Conservation (phyloP, 768 basidiomycete genomes). For the Pulveroboletus frians region DNA sequence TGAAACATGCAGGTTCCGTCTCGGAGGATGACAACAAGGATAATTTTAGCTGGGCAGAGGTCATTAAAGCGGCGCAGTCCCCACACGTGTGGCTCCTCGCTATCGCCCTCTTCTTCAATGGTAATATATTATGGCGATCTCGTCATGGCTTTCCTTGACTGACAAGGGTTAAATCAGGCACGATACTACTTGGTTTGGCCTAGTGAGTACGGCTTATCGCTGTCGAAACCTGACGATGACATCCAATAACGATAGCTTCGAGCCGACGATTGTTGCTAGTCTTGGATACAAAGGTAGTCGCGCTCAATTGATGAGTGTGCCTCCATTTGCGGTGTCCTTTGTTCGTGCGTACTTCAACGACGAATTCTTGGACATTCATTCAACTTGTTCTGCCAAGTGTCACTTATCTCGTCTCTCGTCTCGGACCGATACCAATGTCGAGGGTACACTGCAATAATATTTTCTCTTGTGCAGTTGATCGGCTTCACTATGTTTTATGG, state of each 20-base stretch:
- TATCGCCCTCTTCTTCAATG: conserved; percentile 49
- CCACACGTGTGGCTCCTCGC: conserved; percentile 53
- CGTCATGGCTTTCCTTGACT: background rate
- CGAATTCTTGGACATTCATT: background rate
- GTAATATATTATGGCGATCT: conserved; percentile 24
- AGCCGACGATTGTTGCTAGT: conserved; percentile 63
- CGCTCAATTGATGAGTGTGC: conserved; percentile 56
- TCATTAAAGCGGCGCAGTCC: conserved; percentile 41
- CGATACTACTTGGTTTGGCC: conserved; percentile 12
- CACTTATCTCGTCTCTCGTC: conserved; percentile 38
- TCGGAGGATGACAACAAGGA: conserved; percentile 40
- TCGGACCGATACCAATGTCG: conserved; percentile 53
- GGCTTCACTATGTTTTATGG: conserved; percentile 55
- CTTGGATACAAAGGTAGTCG: conserved; percentile 51
- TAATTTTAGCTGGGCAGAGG: conserved; percentile 54
- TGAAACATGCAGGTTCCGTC: conserved; percentile 28
- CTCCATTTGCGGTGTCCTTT: conserved; percentile 46
- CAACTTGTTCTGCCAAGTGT: conserved; percentile 24
- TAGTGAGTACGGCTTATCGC: conserved; percentile 18
- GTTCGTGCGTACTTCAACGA: conserved; percentile 31
- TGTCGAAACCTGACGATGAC: conserved; percentile 29
- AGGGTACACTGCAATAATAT: conserved; percentile 43
- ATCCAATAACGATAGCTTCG: conserved; percentile 46
- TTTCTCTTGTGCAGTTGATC: conserved; percentile 38
- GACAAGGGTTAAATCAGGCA: conserved; percentile 10